phyloP scores from a whole-genome alignment of 352 stramenopile genomes.

The Stramenopiles sp. region DNA sequence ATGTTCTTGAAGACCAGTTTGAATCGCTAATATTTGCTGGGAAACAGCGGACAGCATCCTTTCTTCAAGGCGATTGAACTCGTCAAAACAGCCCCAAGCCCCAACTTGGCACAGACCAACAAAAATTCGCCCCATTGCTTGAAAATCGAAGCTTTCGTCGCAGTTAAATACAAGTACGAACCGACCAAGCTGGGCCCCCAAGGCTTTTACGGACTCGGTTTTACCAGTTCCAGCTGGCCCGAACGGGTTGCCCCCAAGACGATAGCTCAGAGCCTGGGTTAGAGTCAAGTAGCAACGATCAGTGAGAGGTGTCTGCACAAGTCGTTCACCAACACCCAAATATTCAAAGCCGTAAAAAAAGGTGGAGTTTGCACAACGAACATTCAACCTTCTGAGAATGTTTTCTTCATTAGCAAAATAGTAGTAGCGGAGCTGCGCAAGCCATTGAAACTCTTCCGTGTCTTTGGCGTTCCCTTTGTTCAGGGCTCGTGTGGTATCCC shows the following conservation, averaged over 20 bases:
- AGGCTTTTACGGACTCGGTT: constrained; percentile 97
- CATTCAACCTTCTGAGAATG: constrained; percentile 71
- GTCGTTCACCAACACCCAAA: constrained; percentile 91
- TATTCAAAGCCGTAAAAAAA: constrained; percentile 99
- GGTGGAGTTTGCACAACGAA: constrained; percentile 90
- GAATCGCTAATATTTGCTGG: constrained; percentile 98
- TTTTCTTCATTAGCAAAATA: constrained; percentile 58
- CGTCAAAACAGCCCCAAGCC: constrained; percentile 99
- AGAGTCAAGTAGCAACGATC: constrained; percentile 98
- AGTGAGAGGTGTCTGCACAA: constrained; percentile 98
- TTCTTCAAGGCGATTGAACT: constrained; percentile 99
- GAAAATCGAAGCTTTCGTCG: constrained; percentile 99
- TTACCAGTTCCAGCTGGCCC: constrained; percentile 98
- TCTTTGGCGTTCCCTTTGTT: constrained; percentile 51
- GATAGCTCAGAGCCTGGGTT: constrained; percentile 93
- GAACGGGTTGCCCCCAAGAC: constrained; percentile 95
- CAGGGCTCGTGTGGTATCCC: constrained; percentile 83
- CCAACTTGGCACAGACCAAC: constrained; percentile 96
- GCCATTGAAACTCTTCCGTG: constrained; percentile 87
- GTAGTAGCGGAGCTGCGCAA: constrained; percentile 97
- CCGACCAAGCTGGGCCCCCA: constrained; percentile 89
- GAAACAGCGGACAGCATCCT: constrained; percentile 96
- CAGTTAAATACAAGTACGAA: constrained; percentile 99
- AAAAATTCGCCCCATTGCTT: constrained; percentile 97
- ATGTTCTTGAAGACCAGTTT: constrained; percentile 62